Evolutionary conservation across 2,329 filamentous ascomycete species (phyloP), one percentile per base, ranked within the genome.

Genomic region (Colletotrichum camelliae): DNA sequence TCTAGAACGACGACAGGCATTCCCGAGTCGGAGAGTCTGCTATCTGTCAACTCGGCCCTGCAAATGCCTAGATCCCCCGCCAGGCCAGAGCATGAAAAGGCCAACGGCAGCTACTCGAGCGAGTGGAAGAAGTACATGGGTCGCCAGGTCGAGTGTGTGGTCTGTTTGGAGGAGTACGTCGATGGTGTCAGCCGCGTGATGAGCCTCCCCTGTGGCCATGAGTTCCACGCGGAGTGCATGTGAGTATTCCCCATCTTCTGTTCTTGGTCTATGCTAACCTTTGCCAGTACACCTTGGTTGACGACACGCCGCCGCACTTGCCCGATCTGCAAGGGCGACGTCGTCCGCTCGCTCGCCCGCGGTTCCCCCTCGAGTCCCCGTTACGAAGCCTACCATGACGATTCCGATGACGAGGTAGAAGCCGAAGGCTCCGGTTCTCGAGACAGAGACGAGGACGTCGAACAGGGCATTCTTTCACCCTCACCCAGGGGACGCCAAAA

Each of bases 161-260:
- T 99, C 3, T 99, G 97, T 81, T 87, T 99, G 39, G 97, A 99
- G 82, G 97, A 99, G 83, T 99, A 98, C 81, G 89, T 98, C 27
- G 96, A 98, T 84, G 97, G 97, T 52, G 93, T 98, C 80, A 98
- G 96, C 83, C 92, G 93, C 81, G 96, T 99, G 52, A 99, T 99
- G 97, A 97, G 96, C 82, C 87, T 99, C 75, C 97, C 97, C 10
- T 99, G 97, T 85, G 97, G 97, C 43, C 97, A 99, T 83, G 97
- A 99, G 82, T 99, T 98, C 85, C 97, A 99, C 84, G 96, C 90
- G 33, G 96, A 98, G 83, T 99, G 97, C 96, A 98, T 99, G 96
- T 98, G 87, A 93, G 96, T 94, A 68, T 21, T 9, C 35, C 1
- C 8, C 2, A 8, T 33, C 72, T 37, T 21, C 5, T 8, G 2